These are phyloP conservation scores for Ailanthus altissimus DNA, from an alignment of 345 rosid genomes.

Conservation along the genomic window DNA sequence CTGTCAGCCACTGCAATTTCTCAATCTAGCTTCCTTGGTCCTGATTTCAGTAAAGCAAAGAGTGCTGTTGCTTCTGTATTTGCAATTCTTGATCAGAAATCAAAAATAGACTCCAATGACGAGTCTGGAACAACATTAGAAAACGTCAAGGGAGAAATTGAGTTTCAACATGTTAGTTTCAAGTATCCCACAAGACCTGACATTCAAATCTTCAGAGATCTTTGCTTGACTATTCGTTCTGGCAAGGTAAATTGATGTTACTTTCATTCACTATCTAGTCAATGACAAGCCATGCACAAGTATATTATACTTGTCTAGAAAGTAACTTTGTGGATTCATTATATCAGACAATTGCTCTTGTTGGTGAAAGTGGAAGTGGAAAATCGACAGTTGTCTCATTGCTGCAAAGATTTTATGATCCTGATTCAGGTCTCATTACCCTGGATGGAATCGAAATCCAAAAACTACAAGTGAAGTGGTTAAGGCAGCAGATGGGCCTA, in stretches of 20 bases:
- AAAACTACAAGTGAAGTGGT: constrained; percentile 26
- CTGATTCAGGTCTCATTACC: constrained; percentile 39
- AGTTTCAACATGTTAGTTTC: constrained; percentile 36
- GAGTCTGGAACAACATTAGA: constrained; percentile 34
- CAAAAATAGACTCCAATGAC: constrained; percentile 36
- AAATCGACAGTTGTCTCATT: constrained; percentile 36
- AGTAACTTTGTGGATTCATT: not conserved
- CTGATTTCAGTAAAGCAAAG: constrained; percentile 40
- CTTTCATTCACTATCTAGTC: not conserved
- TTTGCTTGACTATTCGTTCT: constrained; percentile 36
- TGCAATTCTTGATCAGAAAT: constrained; percentile 37
- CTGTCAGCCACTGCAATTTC: constrained; percentile 36
- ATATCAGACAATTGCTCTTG: constrained; percentile 42
- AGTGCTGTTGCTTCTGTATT: constrained; percentile 45
- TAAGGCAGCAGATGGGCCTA: too few relatives aligned
- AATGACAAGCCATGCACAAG: not conserved
- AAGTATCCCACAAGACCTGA: constrained; percentile 45
- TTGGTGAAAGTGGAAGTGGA: constrained; percentile 46
- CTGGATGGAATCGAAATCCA: constrained; percentile 34
- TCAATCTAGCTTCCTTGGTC: constrained; percentile 34
- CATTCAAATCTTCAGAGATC: constrained; percentile 42
- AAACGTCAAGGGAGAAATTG: constrained; percentile 40
- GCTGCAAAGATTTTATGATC: constrained; percentile 41
- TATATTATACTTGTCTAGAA: not conserved
- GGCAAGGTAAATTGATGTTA: constrained; percentile 35